Evolutionary conservation across 225 moss, liverwort and hornwort species (phyloP).

Genomic region (Lunularia cruciata): DNA sequence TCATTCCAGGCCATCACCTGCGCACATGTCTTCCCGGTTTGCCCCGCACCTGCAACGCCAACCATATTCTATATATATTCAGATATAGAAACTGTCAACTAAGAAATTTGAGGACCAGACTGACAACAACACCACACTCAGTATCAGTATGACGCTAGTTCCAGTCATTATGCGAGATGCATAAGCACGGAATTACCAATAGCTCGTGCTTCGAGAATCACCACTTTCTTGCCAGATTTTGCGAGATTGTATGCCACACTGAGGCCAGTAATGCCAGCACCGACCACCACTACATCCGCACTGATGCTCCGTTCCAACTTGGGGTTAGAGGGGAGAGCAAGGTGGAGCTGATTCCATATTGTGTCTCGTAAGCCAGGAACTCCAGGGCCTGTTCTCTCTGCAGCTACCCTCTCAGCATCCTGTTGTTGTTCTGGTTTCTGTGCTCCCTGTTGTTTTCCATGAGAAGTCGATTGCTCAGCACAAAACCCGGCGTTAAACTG

Average conservation of each 20-base stretch:
- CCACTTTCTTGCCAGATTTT: constrained; percentile 56
- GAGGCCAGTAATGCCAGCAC: constrained; percentile 53
- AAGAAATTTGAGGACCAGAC: too few relatives aligned
- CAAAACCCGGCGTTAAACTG: neutral
- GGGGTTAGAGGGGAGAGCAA: constrained; percentile 19
- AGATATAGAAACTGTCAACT: too few relatives aligned
- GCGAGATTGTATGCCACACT: constrained; percentile 58
- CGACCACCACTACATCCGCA: constrained; percentile 53
- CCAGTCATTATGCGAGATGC: neutral
- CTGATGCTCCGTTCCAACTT: constrained; percentile 38
- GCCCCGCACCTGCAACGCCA: constrained; percentile 2
- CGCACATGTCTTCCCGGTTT: constrained; percentile 34
- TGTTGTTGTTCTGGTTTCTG: neutral
- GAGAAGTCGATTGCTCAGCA: too few relatives aligned
- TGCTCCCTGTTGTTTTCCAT: neutral
- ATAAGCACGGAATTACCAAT: constrained; percentile 31
- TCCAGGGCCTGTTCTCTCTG: neutral
- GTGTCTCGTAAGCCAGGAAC: constrained; percentile 22
- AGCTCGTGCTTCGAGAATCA: constrained; percentile 45
- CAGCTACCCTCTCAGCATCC: neutral
- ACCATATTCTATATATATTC: too few relatives aligned
- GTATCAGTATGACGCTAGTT: neutral
- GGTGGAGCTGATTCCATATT: constrained; percentile 19
- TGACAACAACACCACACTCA: neutral
- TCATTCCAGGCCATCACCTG: constrained; percentile 48